Base-by-base conservation (phyloP, 2,329 filamentous ascomycete genomes). In the Xylariaceae sp. region DNA sequence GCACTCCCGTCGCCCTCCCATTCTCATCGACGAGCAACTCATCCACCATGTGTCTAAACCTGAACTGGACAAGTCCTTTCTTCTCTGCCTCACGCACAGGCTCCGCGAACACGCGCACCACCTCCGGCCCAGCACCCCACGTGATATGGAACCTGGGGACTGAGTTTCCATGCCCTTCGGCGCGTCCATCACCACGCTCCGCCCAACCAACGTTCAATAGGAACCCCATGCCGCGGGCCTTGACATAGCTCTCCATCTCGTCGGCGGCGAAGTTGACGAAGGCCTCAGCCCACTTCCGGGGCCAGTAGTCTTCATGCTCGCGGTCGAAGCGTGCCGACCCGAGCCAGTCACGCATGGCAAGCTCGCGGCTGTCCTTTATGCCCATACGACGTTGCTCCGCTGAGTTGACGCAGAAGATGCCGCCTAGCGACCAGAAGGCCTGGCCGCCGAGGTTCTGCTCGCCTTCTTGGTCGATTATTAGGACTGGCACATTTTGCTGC, bases 381-480 rank as follows among this genome's bases (percentile, higher is more conserved):
- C 84, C 84, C 69, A 81, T 74, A 51, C 81, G 78, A 3, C 84
- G 79, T 73, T 87, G 84, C 60, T 81, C 76, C 7, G 78, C 66
- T 7, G 82, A 85, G 72, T 87, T 70, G 53, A 87, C 84, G 71
- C 81, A 77, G 73, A 87, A 87, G 23, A 87, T 68, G 31, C 84
- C 84, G 29, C 84, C 85, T 1, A 87, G 78, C 3, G 84, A 87
- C 83, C 84, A 87, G 67, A 86, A 87, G 6, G 84, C 84, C 69
- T 87, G 84, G 2, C 84, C 84, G 56, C 85, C 85, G 8, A 87
- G 74, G 63, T 78, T 86, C 59, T 76, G 70, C 26, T 75, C 76
- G 56, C 81, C 82, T 67, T 87, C 84, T 66, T 87, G 84, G 71
- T 87, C 85, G 47, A 87, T 49, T 37, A 86, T 70, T 45, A 86